Base-by-base conservation (phyloP, 768 basidiomycete species). In the Panaeolus papilionaceus region DNA sequence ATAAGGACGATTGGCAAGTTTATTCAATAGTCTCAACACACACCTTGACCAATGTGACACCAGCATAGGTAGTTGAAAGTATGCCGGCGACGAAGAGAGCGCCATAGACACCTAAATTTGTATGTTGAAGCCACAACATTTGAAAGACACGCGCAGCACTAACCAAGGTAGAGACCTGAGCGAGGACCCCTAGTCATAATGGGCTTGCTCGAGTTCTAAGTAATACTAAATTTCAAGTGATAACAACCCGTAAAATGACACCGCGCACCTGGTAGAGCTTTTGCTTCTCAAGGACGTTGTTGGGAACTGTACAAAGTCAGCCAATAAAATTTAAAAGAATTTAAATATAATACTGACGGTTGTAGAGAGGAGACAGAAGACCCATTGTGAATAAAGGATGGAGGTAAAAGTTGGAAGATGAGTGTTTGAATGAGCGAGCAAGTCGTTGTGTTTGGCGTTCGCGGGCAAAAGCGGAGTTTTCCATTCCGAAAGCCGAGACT, bases 261-360 rank as follows among this genome's bases (percentile, higher is more conserved):
- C 58, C 4, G 23, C 66, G 64, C n/a, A 92, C 93, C 84, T 94
- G 93, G 77, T 87, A 84, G 54, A 75, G 68, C 80, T 79, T 87
- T 79, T 94, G 92, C 75, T 80, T 89, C 79, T 90, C 86, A 47
- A 87, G 77, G 69, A 92, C 84, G 65, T 76, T 76, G 82, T 94
- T 92, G 71, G 88, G 89, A 64, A 75, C 76, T 85, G 64, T 9
- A 66, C 66, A 68, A 71, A 73, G 64, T 47, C 58, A 65, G 23
- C 26, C 61, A 20, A 20, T 63, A 16, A 10, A 26, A 26, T 58
- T 66, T n/a, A 71, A 9, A 58, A 44, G 3, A 63, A 16, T 54
- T 66, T 28, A 18, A 39, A 63, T 5, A 16, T 9, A 16, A 4
- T 2, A 80, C 88, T 69, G 76, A 92, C 92, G 86, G 81, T 90